Conservation (phyloP, 179 eudicot species). For the Spergularia azorica region DNA sequence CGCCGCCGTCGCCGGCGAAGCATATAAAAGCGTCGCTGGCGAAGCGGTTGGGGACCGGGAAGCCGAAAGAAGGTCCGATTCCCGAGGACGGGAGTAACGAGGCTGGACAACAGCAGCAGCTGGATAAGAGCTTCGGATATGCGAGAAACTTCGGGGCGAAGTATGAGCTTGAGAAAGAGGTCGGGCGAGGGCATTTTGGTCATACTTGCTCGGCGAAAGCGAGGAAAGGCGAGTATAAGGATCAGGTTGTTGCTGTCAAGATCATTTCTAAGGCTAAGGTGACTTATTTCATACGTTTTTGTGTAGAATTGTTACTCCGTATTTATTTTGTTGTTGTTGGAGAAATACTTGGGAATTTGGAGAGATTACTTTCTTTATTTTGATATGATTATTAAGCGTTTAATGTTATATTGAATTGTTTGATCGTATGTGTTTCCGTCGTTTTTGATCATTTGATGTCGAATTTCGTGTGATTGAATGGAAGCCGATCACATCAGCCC, state of each 20-base stretch:
- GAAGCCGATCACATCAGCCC: no score
- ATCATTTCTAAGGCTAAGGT: conserved; percentile 55
- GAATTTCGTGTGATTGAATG: no score
- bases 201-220: conserved; percentile 51
- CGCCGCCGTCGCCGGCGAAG: conserved; percentile 59
- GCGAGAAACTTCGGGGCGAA: conserved; percentile 46
- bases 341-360: no score
- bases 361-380: no score
- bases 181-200: conserved; percentile 56
- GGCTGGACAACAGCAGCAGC: conserved; percentile 22
- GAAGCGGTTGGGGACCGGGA: conserved; percentile 39
- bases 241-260: conserved; percentile 51
- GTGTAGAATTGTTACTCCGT: conserved; percentile 22
- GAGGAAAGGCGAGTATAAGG: conserved; percentile 46
- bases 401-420: no score
- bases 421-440: no score
- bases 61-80: conserved; percentile 40
- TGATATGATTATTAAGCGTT: no score
- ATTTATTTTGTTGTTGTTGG: background rate
- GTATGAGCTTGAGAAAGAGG: conserved; percentile 50
- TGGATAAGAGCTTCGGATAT: conserved; percentile 52
- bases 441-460: no score
- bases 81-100: conserved; percentile 36
- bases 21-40: conserved; percentile 49
- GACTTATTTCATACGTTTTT: background rate